Evolutionary conservation across 1,284 basidiomycete species (phyloP), one percentile per base, ranked within the genome.

Genomic region (Pascua guehoae): DNA sequence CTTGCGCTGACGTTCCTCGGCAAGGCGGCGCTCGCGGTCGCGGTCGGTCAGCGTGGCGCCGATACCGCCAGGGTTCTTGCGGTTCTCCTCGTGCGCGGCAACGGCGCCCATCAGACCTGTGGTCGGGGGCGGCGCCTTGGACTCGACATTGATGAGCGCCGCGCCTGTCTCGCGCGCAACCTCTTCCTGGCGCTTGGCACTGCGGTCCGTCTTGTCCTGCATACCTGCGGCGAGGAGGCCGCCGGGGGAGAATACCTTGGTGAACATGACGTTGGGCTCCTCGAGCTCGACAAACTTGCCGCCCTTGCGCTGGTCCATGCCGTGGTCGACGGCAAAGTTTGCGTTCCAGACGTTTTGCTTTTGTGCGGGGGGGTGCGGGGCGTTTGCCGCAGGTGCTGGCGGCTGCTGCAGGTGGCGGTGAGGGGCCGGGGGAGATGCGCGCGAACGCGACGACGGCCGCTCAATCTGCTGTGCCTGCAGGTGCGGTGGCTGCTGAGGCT

Each of bases 101-200:
- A 98, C 94, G 2, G 94, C 94, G 18, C 95, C 95, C 47, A 98
- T 84, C 41, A 98, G 83, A 41, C 96, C 96, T 40, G 90, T 91
- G 76, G 96, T 91, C 10, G 96, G 95, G 1, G 92, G 91, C 5
- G 91, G 92, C 0, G 94, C 92, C 75, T 96, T 96, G 71, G 87
- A 85, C 5, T 91, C 90, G 17, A 98, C 91, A 71, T 94, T 94
- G 78, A 98, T 87, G 55, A 98, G 82, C 11, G 90, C 89, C 36
- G 85, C 87, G 40, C 96, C 96, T 9, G 82, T 85, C 75, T 94
- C 91, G 47, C 94, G 83, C 8, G 95, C 95, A 12, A 90, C 80
- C 73, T 94, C 89, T 74, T 99, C 94, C 69, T 96, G 91, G 52
- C 88, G 84, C 76, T 94, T 95, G 10, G 96, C 95, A 24, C 91